A percentile compares a stretch with the other conserved stretches of the same genome.
phyloP scores from a whole-genome alignment of 306 rosid species.

The Trifolium fragiferum region DNA sequence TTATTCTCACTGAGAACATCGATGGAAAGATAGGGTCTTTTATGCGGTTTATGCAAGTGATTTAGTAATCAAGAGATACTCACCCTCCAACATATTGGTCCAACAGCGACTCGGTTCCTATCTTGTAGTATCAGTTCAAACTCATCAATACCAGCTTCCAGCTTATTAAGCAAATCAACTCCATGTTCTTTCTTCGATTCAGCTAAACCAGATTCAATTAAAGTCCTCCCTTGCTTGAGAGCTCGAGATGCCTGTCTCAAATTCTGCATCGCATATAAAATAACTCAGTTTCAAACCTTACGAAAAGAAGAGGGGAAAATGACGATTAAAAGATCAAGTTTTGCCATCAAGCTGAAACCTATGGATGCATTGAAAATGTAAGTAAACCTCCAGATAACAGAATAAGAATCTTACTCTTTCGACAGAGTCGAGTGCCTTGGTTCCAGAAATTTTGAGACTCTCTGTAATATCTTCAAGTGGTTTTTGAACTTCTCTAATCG shows the following conservation, averaged over 20 bases:
- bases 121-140: conserved; percentile 82
- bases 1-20: conserved; percentile 28
- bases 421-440: conserved; percentile 85
- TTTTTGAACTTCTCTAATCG: conserved; percentile 92
- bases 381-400: conserved; percentile 4
- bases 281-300: conserved; percentile 28
- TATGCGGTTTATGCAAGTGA: conserved; percentile 24
- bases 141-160: conserved; percentile 88
- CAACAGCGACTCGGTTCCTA: conserved; percentile 74
- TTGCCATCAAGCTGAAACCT: neutral
- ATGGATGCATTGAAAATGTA: neutral
- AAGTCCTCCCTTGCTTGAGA: conserved; percentile 80
- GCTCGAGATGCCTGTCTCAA: conserved; percentile 81
- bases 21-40: conserved; percentile 17
- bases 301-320: neutral
- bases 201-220: conserved; percentile 83
- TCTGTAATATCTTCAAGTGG: conserved; percentile 97
- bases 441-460: conserved; percentile 86
- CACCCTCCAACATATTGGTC: conserved; percentile 87
- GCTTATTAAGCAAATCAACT: conserved; percentile 73
- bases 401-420: conserved; percentile 74
- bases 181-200: conserved; percentile 91
- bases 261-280: conserved; percentile 64
- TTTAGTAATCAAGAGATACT: conserved; percentile 40
- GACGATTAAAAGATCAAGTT: conserved; percentile 5